Evolutionary conservation across 768 basidiomycete genomes (phyloP).

Genomic region (Chlorophyllum brunneum): DNA sequence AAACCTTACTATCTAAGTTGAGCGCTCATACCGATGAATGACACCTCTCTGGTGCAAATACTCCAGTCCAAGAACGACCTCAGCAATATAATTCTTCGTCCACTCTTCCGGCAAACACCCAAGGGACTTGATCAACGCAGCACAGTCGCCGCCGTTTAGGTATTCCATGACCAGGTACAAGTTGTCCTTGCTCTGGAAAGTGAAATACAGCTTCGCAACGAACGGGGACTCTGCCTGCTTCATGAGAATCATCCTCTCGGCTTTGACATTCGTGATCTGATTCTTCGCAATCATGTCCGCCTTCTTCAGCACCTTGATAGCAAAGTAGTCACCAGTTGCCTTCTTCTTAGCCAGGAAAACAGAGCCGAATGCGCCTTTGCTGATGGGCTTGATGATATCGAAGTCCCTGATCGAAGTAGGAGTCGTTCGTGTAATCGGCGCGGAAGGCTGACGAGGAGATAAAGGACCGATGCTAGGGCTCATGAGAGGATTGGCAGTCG

Average conservation of each 20-base stretch:
- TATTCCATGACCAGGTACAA: slow-evolving; percentile 99
- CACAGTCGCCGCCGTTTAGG: slow-evolving; percentile 96
- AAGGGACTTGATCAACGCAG: slow-evolving; percentile 93
- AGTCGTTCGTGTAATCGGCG: slow-evolving; percentile 72
- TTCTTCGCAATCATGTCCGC: slow-evolving; percentile 99
- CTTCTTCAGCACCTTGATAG: slow-evolving; percentile 99
- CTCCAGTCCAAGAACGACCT: slow-evolving; percentile 91
- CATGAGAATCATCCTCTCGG: slow-evolving; percentile 99
- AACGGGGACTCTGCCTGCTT: slow-evolving; percentile 98
- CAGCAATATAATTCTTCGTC: slow-evolving; percentile 95
- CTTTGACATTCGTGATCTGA: slow-evolving; percentile 99
- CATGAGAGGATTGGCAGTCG: slow-evolving; percentile 59
- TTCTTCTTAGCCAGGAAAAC: slow-evolving; percentile 99
- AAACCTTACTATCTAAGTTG: not conserved
- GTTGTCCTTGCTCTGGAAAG: slow-evolving; percentile 99
- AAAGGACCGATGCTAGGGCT: slow-evolving; percentile 66
- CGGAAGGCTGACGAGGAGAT: slow-evolving; percentile 83
- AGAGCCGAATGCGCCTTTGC: slow-evolving; percentile 97
- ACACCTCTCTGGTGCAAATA: slow-evolving; percentile 95
- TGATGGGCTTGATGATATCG: slow-evolving; percentile 98
- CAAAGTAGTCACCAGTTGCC: slow-evolving; percentile 96
- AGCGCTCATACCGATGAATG: slow-evolving; percentile 80
- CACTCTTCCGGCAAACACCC: slow-evolving; percentile 94
- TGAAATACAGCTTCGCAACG: slow-evolving; percentile 96
- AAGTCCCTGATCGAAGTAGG: slow-evolving; percentile 98